Base-by-base conservation (phyloP, 2,329 filamentous ascomycete species). In the Claviceps humidiphila region DNA sequence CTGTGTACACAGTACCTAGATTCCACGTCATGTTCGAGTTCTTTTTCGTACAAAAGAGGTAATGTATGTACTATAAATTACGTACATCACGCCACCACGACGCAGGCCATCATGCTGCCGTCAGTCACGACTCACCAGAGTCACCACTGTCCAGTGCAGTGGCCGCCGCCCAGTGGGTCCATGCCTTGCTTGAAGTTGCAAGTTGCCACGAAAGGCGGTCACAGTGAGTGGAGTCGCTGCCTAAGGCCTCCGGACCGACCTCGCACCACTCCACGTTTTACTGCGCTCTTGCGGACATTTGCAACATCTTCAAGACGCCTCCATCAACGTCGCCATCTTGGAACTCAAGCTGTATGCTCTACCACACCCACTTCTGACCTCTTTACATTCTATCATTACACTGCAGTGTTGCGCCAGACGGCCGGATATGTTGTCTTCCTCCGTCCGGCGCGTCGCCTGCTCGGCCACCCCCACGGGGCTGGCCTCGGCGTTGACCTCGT, bases 371-470 rank as follows among this genome's bases (percentile, higher is more conserved):
- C 52, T 41, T 51, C 51, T 45, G 52, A 51, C 54, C 47, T 54
- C 56, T 53, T 57, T 3, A 14, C 14, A 40, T 55, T 53, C 54
- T 47, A 50, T 51, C 20, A 43, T 41, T 17, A 9, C 42, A 34
- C 44, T 38, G 44, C 40, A 44, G 51, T 51, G 53, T 34, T 54
- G 58, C 58, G 54, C 56, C 59, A 55, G 63, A 59, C 58, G 56
- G 56, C 61, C 69, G 30, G 22, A 61, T 59, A 79, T 79, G 76
- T 64, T 80, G 64, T 75, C 75, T 60, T 71, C 71, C 53, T 77
- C 77, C 62, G 70, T 79, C 66, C 74, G 77, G 65, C 76, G 77
- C 61, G 72, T 76, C 55, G 74, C 72, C 57, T 65, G 71, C 58
- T 68, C 71, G 54, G 67, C 71, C 58, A 71, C 75, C 53, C 71